Conservation (phyloP, 305 asterid genomes). For the Fraxinus xanthoxyloides region DNA sequence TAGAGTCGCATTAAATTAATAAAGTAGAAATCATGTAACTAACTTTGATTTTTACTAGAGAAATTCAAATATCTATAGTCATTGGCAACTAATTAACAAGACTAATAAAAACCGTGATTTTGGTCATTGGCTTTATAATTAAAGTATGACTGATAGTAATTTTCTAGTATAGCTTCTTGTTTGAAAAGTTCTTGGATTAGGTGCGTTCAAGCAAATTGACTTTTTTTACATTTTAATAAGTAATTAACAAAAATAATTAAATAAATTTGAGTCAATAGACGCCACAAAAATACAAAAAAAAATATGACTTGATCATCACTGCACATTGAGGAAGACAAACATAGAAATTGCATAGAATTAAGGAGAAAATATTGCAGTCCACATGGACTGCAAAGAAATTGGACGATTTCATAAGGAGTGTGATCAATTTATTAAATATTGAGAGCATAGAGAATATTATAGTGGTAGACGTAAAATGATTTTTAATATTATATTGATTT, state of each 20-base stretch:
- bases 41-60: neutral
- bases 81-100: neutral
- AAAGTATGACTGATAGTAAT: neutral
- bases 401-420: neutral
- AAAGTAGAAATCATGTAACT: neutral
- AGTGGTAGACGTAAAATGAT: neutral
- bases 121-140: neutral
- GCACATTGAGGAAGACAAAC: neutral
- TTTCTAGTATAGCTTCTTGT: neutral
- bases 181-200: neutral
- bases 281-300: neutral
- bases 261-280: neutral
- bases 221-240: neutral
- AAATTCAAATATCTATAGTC: neutral
- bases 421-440: neutral
- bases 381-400: neutral
- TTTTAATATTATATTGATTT: neutral
- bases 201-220: neutral
- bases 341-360: neutral
- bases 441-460: neutral
- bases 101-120: neutral
- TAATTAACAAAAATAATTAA: neutral
- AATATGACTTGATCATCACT: neutral
- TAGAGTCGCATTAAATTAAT: neutral
- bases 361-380: neutral